phyloP scores from a whole-genome alignment of 768 basidiomycete species.

The Calocybe gangraenosa region DNA sequence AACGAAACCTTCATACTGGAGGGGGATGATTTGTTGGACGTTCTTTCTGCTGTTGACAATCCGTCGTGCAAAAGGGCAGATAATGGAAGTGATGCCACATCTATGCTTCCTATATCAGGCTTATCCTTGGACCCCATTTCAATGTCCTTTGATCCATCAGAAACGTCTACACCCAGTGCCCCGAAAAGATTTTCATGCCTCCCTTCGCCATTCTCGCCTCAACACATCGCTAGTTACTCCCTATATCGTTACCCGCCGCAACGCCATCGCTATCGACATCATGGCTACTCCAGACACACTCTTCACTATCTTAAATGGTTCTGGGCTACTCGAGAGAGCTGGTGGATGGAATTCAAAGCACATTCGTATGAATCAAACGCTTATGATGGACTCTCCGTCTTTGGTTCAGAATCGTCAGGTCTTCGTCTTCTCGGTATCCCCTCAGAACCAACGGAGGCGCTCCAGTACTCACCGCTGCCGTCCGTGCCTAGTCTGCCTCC shows the following conservation, averaged over 20 bases:
- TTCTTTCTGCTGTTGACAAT: slow-evolving; percentile 20
- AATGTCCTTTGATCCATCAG: slow-evolving; percentile 2
- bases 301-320: slow-evolving; percentile 58
- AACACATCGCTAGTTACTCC: slow-evolving; percentile 16
- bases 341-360: slow-evolving; percentile 38
- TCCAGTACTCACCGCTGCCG: slow-evolving; percentile 7
- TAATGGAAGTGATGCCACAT: slow-evolving; percentile 18
- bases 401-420: slow-evolving; percentile 14
- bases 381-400: slow-evolving; percentile 23
- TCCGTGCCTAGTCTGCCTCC: slow-evolving; percentile 23
- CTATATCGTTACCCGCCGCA: slow-evolving; percentile 20
- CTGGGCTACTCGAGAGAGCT: slow-evolving; percentile 54
- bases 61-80: slow-evolving; percentile 20
- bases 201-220: slow-evolving; percentile 35
- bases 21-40: slow-evolving; percentile 20
- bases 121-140: slow-evolving; percentile 14
- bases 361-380: slow-evolving; percentile 19
- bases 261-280: slow-evolving; percentile 47
- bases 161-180: slow-evolving; percentile 19
- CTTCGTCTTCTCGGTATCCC: slow-evolving; percentile 7
- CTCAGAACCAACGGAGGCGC: slow-evolving; percentile 15
- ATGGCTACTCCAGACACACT: slow-evolving; percentile 60
- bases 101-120: slow-evolving; percentile 10
- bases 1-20: slow-evolving; percentile 16
- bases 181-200: slow-evolving; percentile 31